These are phyloP conservation scores for Cyberlindnera euphorbiae DNA, from an alignment of 805 yeast species.

Conservation along the genomic window DNA sequence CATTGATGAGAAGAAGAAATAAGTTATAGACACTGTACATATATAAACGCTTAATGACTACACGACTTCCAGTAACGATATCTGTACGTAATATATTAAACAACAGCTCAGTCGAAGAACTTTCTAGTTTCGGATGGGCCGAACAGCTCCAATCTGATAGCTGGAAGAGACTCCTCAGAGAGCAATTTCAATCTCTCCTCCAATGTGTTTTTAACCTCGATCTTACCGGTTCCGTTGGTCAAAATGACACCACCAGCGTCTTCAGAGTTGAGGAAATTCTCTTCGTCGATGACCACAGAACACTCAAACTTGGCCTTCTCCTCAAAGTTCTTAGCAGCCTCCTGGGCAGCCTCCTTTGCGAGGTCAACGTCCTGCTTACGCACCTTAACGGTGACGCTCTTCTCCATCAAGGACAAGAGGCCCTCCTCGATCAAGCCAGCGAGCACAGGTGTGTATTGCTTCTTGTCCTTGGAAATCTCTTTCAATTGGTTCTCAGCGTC, in stretches of 20 bases:
- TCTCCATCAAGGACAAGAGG: conserved; percentile 68
- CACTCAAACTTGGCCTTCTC: conserved; percentile 55
- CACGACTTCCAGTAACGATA: neutral
- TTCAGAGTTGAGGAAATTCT: conserved; percentile 53
- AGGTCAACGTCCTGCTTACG: conserved; percentile 59
- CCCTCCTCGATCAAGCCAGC: conserved; percentile 78
- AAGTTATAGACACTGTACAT: conserved; percentile 2
- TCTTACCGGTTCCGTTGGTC: conserved; percentile 68
- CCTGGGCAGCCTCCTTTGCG: conserved; percentile 54
- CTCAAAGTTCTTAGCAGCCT: conserved; percentile 60
- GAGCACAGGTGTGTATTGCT: conserved; percentile 63
- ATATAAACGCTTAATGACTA: conserved; percentile 1
- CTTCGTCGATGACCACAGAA: conserved; percentile 51
- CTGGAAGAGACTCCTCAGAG: conserved; percentile 84
- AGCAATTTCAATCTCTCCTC: conserved; percentile 88
- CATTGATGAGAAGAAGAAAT: conserved; percentile 39
- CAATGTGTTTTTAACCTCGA: conserved; percentile 86
- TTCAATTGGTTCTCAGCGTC: conserved; percentile 61
- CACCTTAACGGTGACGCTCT: conserved; percentile 56
- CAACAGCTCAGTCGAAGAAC: conserved; percentile 85
- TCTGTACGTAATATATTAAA: too few species aligned
- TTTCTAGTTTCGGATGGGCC: conserved; percentile 83
- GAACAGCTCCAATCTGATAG: conserved; percentile 83
- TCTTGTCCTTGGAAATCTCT: conserved; percentile 47
- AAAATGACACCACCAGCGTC: conserved; percentile 84